These are phyloP conservation scores for Trypanosoma theileri DNA, from an alignment of 208 protist species.

Conservation along the genomic window DNA sequence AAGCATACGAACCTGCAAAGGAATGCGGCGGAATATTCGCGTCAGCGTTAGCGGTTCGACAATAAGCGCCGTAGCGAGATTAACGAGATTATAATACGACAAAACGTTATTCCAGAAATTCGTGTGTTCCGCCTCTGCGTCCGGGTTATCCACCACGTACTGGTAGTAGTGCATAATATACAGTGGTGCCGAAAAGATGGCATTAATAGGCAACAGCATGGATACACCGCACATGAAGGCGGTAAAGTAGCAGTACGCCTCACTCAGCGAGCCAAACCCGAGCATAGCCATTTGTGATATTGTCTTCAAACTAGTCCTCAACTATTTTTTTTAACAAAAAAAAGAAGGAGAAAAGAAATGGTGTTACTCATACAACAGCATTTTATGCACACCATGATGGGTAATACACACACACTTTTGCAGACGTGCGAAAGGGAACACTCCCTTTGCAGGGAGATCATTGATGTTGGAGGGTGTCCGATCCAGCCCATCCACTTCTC, in stretches of 20 bases:
- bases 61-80: conserved; percentile 39
- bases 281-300: background rate
- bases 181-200: conserved; percentile 70
- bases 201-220: conserved; percentile 81
- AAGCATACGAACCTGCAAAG: conserved; percentile 42
- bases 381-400: background rate
- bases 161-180: conserved; percentile 75
- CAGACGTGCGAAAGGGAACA: too few species aligned
- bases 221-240: conserved; percentile 71
- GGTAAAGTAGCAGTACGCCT: conserved; percentile 60
- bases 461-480: background rate
- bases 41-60: conserved; percentile 61
- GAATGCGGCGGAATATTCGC: conserved; percentile 37
- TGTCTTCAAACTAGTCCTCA: background rate
- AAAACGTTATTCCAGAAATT: conserved; percentile 70
- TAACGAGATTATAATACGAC: conserved; percentile 67
- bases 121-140: conserved; percentile 26
- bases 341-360: conserved; percentile 22
- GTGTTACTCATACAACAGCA: background rate
- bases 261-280: conserved; percentile 2
- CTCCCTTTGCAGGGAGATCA: too few species aligned
- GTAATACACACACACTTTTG: too few species aligned
- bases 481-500: background rate
- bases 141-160: conserved; percentile 41
- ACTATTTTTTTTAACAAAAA: background rate